phyloP scores from a whole-genome alignment of 106 monocot genomes.

The Acanthochlamys bracteata region DNA sequence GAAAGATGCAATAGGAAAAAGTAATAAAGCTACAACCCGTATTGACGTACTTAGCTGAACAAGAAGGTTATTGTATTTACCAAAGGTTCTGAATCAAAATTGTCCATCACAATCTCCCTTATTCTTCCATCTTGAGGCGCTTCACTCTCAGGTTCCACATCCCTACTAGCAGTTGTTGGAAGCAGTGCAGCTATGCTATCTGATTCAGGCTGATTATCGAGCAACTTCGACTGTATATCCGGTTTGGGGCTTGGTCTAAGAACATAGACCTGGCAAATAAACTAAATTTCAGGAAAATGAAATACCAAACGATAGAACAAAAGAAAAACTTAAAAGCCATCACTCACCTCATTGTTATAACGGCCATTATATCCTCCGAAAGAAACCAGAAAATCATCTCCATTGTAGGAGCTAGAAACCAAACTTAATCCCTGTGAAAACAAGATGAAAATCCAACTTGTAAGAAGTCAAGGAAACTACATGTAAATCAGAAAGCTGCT shows the following conservation, averaged over 20 bases:
- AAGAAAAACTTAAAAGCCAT: neutral
- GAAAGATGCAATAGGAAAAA: no score
- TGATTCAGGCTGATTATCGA: conserved; percentile 25
- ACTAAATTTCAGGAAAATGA: neutral
- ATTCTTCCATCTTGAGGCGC: conserved; percentile 47
- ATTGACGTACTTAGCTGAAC: neutral
- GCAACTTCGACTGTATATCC: conserved; percentile 25
- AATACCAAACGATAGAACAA: neutral
- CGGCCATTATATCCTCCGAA: conserved; percentile 97
- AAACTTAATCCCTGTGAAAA: conserved; percentile 69
- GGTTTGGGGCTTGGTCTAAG: conserved; percentile 70
- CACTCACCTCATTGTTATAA: conserved; percentile 86
- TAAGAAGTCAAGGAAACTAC: neutral
- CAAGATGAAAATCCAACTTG: neutral
- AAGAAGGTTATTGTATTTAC: conserved; percentile 14
- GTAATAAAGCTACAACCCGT: no score
- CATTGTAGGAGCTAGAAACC: conserved; percentile 55
- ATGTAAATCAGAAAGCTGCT: neutral
- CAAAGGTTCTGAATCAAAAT: conserved; percentile 25
- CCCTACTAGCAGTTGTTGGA: conserved; percentile 36
- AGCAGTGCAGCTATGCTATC: conserved; percentile 31
- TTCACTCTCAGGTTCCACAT: conserved; percentile 52
- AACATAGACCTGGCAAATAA: conserved; percentile 48
- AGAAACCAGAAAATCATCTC: conserved; percentile 80
- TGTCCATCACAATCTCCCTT: conserved; percentile 53